phyloP scores from a whole-genome alignment of 768 basidiomycete species.

The Lyophyllum semitale region DNA sequence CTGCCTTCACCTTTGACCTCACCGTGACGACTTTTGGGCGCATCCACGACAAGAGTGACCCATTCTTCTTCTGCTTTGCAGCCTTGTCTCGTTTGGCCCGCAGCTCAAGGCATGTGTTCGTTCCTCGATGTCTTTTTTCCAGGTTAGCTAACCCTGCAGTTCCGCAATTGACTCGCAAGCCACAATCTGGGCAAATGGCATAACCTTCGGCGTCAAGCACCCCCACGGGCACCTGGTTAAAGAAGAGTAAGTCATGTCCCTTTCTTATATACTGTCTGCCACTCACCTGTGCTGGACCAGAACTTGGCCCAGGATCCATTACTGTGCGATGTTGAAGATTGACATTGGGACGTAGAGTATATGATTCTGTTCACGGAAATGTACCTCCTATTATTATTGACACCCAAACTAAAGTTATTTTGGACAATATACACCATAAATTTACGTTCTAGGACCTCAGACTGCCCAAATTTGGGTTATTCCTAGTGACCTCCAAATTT shows the following conservation, averaged over 20 bases:
- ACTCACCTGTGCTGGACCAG: too few species aligned
- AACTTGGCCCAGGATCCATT: too few species aligned
- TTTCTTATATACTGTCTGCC: too few species aligned
- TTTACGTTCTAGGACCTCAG: neutral
- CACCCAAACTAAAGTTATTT: neutral
- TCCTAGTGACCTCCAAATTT: neutral
- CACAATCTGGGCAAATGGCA: constrained; percentile 20
- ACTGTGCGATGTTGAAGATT: too few species aligned
- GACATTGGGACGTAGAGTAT: neutral
- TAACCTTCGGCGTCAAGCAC: constrained; percentile 6
- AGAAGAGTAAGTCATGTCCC: too few species aligned
- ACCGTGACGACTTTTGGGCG: neutral
- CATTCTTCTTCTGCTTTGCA: constrained; percentile 5
- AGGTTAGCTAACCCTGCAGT: constrained; percentile 16
- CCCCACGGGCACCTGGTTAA: neutral
- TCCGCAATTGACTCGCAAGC: constrained; percentile 14
- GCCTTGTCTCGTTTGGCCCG: constrained; percentile 14
- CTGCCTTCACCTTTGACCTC: neutral
- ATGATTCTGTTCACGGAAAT: too few species aligned
- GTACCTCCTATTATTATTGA: neutral
- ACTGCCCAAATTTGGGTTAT: neutral
- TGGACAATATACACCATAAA: neutral
- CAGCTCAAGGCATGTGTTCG: constrained; percentile 5
- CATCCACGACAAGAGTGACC: constrained; percentile 10
- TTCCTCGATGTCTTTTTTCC: constrained; percentile 13